Conservation (phyloP, 2,329 filamentous ascomycete species). For the Aspergillus aculeatus region DNA sequence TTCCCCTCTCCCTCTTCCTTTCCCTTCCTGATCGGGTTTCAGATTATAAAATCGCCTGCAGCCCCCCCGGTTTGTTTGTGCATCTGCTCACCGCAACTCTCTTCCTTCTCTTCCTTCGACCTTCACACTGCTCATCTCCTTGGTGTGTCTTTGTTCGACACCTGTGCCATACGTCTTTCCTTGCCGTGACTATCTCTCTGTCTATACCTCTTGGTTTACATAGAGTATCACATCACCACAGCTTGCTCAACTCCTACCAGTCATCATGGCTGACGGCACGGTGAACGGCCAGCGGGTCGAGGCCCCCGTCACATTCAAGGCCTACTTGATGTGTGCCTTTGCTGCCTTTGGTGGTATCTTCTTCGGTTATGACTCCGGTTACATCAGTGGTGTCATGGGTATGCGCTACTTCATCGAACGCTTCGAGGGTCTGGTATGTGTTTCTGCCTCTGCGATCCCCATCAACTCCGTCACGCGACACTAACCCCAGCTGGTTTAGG, state of each 20-base stretch:
- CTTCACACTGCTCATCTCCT: background rate
- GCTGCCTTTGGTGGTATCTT: conserved; percentile 61
- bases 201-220: background rate
- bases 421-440: conserved; percentile 35
- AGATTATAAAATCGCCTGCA: conserved; percentile 2
- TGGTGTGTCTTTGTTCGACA: background rate
- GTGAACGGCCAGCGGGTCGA: conserved; percentile 56
- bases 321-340: conserved; percentile 61
- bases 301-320: conserved; percentile 58
- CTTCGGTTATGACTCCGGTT: conserved; percentile 60
- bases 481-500: conserved; percentile 16
- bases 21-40: background rate
- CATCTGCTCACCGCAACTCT: background rate
- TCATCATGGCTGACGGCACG: conserved; percentile 36
- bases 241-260: background rate
- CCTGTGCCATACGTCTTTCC: background rate
- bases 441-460: background rate
- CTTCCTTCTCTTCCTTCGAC: background rate
- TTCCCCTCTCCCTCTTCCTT: background rate
- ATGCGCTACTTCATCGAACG: conserved; percentile 50
- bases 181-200: background rate
- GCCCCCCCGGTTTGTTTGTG: background rate
- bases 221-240: background rate
- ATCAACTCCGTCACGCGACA: background rate
- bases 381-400: conserved; percentile 54